Evolutionary conservation across 345 rosid species (phyloP), one percentile per base, ranked within the genome.

Genomic region (Turritis glabra): DNA sequence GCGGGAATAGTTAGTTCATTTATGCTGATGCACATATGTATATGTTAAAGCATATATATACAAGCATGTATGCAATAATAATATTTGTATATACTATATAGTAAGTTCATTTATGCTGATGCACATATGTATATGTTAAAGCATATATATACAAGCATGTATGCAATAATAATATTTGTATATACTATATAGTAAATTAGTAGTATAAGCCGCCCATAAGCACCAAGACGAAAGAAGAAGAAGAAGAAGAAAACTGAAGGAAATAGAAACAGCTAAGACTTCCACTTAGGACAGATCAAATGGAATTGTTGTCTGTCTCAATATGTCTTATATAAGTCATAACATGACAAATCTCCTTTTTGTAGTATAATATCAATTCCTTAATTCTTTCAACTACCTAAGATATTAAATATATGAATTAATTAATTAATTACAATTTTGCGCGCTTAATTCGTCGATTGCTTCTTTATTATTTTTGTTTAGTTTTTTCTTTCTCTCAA

Each of bases 221-320:
- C 76, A 71, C 67, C 37, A 13, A 69, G 54, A 55, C 53, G 19
- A 44, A 63, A 25, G 59, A 48, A 26, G 52, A 35, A 54, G 53
- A 47, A 41, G 46, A 18, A 1, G 7, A 41, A 6, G 7, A 54
- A 5, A 26, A 21, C 7, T 35, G 58, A 54, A 43, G 50, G 57
- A 62, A 75, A 56, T 65, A 57, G 43, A 78, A 70, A 66, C 81
- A 78, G 81, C 77, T 72, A 72, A 52, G 81, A 72, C 73, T 72
- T 78, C 81, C 74, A 72, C 77, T 67, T 59, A 51, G 69, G 21
- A n/a, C 47, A 72, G 50, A 66, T 33, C 57, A 59, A 78, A 78
- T 72, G 81, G 41, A 51, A 50, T 35, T 50, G 73, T 65, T 59
- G 77, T 78, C 77, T 67, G 81, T 78, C 81, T 77, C 69, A 50